A percentile compares a stretch with the other conserved stretches of the same genome.
These are phyloP conservation scores for Phytopythium litorale DNA, from an alignment of 352 stramenopile genomes.

Conservation along the genomic window DNA sequence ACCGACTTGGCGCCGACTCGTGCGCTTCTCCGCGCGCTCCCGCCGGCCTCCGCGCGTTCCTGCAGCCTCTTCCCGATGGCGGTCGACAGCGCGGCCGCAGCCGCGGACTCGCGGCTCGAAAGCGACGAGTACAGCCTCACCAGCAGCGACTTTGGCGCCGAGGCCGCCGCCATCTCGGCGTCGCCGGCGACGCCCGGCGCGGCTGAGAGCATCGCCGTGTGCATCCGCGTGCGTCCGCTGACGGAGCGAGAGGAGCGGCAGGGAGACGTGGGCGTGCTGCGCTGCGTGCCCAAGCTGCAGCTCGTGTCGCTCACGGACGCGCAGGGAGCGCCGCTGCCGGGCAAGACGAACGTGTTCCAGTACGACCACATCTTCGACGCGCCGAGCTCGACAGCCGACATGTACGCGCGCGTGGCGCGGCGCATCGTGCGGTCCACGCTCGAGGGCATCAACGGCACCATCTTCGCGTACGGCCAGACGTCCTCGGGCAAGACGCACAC, in stretches of 20 bases:
- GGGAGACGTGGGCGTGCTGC: slow-evolving; percentile 43
- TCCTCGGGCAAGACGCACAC: slow-evolving; percentile 96
- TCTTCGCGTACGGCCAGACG: slow-evolving; percentile 97
- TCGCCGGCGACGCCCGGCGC: slow-evolving; percentile 10
- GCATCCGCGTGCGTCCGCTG: slow-evolving; percentile 75
- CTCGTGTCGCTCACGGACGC: slow-evolving; percentile 55
- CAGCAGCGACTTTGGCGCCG: background rate
- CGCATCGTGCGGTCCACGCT: slow-evolving; percentile 76
- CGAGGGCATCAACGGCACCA: slow-evolving; percentile 76
- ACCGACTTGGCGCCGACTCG: background rate
- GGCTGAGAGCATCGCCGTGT: slow-evolving; percentile 77
- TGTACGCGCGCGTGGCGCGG: slow-evolving; percentile 59
- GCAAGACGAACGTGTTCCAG: slow-evolving; percentile 72
- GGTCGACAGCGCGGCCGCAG: background rate
- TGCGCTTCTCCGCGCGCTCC: background rate
- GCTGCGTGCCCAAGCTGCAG: slow-evolving; percentile 34
- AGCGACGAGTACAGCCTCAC: background rate
- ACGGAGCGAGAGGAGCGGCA: slow-evolving; percentile 61
- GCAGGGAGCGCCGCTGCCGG: slow-evolving; percentile 41
- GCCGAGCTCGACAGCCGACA: slow-evolving; percentile 35
- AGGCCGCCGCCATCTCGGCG: background rate
- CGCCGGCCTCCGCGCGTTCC: background rate
- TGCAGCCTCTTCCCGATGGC: background rate
- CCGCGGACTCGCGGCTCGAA: background rate
- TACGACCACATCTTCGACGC: slow-evolving; percentile 80